A percentile compares a stretch with the other conserved stretches of the same genome.
Evolutionary conservation across 1,139 yeast species (phyloP).

Genomic region (Lodderomyces theae): DNA sequence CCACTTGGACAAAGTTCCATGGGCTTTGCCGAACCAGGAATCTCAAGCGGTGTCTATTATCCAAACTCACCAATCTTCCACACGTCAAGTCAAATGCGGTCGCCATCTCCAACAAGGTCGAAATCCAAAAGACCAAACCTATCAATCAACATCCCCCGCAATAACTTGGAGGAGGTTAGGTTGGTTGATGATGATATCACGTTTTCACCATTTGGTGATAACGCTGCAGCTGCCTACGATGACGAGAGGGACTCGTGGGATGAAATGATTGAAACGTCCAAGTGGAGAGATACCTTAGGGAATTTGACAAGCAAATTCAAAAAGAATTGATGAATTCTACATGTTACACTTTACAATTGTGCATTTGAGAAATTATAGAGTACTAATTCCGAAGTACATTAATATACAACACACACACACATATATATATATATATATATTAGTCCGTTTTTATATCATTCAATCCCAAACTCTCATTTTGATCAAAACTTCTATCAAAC

Average conservation of each 20-base stretch:
- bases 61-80: slow-evolving; percentile 13
- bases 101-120: slow-evolving; percentile 2
- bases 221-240: background rate
- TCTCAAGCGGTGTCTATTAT: slow-evolving; percentile 12
- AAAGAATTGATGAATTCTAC: slow-evolving; percentile 4
- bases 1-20: slow-evolving; percentile 7
- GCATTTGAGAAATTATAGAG: slow-evolving; percentile 3
- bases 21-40: slow-evolving; percentile 8
- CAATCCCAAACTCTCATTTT: slow-evolving; percentile 90
- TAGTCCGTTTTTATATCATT: slow-evolving; percentile 64
- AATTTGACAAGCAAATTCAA: slow-evolving; percentile 5
- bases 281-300: slow-evolving; percentile 13
- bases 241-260: slow-evolving; percentile 5
- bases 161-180: background rate
- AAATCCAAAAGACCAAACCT: slow-evolving; percentile 8
- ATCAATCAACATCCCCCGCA: slow-evolving; percentile 9
- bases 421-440: slow-evolving; percentile 3
- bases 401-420: too few relatives aligned
- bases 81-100: slow-evolving; percentile 4
- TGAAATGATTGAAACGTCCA: slow-evolving; percentile 11
- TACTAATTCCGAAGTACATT: too few relatives aligned
- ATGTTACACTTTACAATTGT: too few relatives aligned
- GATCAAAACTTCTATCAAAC: slow-evolving; percentile 80
- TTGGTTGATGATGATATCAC: slow-evolving; percentile 7
- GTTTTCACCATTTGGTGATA: slow-evolving; percentile 7